Evolutionary conservation across 1,139 yeast species (phyloP).

Genomic region (Zygosaccharomyces sapae): DNA sequence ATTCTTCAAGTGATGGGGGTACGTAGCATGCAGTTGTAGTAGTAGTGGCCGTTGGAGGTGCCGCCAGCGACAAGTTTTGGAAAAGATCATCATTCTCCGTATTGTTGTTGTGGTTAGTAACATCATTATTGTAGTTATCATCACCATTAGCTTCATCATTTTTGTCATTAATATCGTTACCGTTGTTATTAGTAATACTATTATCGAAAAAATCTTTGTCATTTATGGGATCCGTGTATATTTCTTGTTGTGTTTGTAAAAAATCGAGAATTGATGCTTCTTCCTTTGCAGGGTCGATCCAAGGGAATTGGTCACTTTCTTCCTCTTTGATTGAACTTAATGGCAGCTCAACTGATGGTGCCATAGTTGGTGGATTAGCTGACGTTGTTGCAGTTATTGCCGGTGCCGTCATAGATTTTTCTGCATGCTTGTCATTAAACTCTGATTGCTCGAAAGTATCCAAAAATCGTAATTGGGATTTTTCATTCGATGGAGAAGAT

Average conservation of each 20-base stretch:
- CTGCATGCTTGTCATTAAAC: slow-evolving; percentile 19
- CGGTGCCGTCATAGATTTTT: neutral
- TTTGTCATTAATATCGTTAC: neutral
- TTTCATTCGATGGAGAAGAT: neutral
- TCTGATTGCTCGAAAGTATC: slow-evolving; percentile 24
- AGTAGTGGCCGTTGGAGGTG: slow-evolving; percentile 9
- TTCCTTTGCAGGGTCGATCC: slow-evolving; percentile 11
- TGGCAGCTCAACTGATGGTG: slow-evolving; percentile 2
- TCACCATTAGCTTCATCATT: neutral
- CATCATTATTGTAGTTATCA: neutral
- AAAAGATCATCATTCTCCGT: slow-evolving; percentile 7
- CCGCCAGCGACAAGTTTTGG: slow-evolving; percentile 7
- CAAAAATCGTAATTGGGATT: slow-evolving; percentile 15
- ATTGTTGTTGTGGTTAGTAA: slow-evolving; percentile 7
- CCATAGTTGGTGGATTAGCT: neutral
- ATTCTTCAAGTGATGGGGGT: slow-evolving; percentile 34
- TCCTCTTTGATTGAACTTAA: slow-evolving; percentile 19
- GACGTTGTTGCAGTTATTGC: neutral
- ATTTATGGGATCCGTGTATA: slow-evolving; percentile 1
- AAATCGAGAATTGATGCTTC: slow-evolving; percentile 17
- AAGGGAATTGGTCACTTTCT: slow-evolving; percentile 10
- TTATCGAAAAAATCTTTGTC: neutral
- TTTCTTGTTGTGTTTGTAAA: slow-evolving; percentile 11
- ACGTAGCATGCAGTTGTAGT: slow-evolving; percentile 21
- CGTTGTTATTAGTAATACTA: neutral